Base-by-base conservation (phyloP, 169 alveolate species). In the Eimeria mitis region DNA sequence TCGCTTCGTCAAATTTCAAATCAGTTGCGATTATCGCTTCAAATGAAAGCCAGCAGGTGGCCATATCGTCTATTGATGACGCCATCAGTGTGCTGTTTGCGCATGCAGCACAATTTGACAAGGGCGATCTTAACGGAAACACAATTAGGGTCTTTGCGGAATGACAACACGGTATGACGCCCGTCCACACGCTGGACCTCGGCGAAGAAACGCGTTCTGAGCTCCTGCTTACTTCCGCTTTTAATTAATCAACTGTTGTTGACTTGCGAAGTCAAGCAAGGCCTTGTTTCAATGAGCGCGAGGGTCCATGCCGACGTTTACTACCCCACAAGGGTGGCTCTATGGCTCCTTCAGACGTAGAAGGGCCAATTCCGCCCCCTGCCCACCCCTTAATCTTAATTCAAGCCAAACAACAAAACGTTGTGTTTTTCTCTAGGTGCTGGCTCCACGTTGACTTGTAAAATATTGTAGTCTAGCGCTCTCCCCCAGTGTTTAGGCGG, bases 71-170 rank as follows among this genome's bases (percentile, higher is more conserved):
- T 56, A 83, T 56, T 40, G 71, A 61, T 59, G 90, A 83, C 90
- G 44, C 56, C 92, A 63, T 59, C 44, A 34, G 79, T 7, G 76
- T 61, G 76, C 73, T 79, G 47, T 56, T 81, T 79, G 81, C 40
- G 89, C 85, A 37, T 83, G 75, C 89, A 92, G 96, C 91, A 40
- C 96, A 83, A 92, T 92, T 92, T 79, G 96, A 92, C 89, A 61
- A 79, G 49, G 96, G 96, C 85, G 96, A 92, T 44, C 91, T 92
- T 70, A 92, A 92, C 61, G 96, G 96, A 71, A 92, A 92, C 78
- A 92, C 96, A 78, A 92, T 92, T 81, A 92, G 96, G 73, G 96
- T 92, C 40, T 92, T 92, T 63, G 85, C 89, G 92, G 96, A 92
- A 79, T 92, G 78, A 79, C 65, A 4, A 78, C 88, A 52, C 68